Evolutionary conservation across 441 rosid species (phyloP).

Genomic region (Arabidopsis lyrata): DNA sequence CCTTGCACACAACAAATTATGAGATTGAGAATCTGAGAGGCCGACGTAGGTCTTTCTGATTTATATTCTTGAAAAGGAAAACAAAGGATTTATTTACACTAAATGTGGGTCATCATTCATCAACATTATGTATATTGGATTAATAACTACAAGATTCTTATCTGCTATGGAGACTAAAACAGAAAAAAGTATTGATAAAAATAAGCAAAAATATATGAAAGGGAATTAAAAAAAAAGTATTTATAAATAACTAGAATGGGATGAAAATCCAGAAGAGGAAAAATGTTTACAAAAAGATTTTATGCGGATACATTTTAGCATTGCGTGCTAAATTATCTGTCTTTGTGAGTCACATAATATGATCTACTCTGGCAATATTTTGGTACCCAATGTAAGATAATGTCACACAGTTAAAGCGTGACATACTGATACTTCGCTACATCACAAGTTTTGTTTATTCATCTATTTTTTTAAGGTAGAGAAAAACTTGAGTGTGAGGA

Average conservation of each 20-base stretch:
- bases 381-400: slow-evolving; percentile 1
- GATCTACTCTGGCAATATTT: not conserved
- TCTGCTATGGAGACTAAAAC: not conserved
- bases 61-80: not conserved
- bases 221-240: too few species aligned
- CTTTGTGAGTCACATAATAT: too few species aligned
- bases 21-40: not conserved
- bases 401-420: not conserved
- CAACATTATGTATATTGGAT: not conserved
- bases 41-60: not conserved
- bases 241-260: too few species aligned
- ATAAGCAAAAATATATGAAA: not conserved
- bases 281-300: too few species aligned
- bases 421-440: not conserved
- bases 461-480: not conserved
- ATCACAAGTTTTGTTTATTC: not conserved
- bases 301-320: too few species aligned
- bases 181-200: not conserved
- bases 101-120: too few species aligned
- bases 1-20: slow-evolving; percentile 27
- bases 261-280: too few species aligned
- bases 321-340: too few species aligned
- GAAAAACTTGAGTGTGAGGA: not conserved
- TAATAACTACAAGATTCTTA: not conserved
- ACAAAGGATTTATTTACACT: not conserved